Evolutionary conservation across 345 rosid genomes (phyloP).

Genomic region (Adansonia digitata): DNA sequence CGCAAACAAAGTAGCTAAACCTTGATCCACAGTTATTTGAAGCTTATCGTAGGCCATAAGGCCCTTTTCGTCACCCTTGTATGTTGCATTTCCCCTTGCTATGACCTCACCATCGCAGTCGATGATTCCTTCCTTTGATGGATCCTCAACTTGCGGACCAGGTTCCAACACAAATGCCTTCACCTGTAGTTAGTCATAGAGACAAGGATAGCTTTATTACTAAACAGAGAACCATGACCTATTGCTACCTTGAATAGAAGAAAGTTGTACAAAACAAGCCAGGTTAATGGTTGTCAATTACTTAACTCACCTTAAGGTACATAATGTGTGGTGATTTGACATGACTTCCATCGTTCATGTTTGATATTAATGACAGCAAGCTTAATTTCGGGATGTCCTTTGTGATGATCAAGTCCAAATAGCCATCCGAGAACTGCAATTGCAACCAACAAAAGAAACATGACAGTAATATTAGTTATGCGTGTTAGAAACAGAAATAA

Average conservation of each 20-base stretch:
- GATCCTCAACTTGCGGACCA: constrained; percentile 45
- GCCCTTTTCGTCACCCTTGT: constrained; percentile 38
- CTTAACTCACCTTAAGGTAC: constrained; percentile 62
- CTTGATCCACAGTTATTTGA: constrained; percentile 70
- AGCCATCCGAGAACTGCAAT: constrained; percentile 87
- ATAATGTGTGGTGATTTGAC: constrained; percentile 59
- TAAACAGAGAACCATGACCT: background rate
- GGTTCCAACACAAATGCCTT: constrained; percentile 80
- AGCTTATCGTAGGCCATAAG: constrained; percentile 64
- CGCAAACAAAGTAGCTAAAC: constrained; percentile 76
- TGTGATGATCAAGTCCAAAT: constrained; percentile 64
- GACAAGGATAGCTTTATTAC: background rate
- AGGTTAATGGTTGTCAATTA: background rate
- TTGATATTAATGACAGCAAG: constrained; percentile 54
- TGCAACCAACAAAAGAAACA: constrained; percentile 2
- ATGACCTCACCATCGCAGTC: constrained; percentile 91
- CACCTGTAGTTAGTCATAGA: constrained; percentile 41
- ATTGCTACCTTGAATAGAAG: background rate
- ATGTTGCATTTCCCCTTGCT: constrained; percentile 69
- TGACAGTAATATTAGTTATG: background rate
- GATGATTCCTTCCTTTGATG: constrained; percentile 72
- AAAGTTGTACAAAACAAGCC: background rate
- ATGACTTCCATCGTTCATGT: constrained; percentile 60
- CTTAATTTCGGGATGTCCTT: constrained; percentile 59
- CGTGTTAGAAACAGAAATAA: background rate